Conservation (phyloP, 2,329 filamentous ascomycete genomes). For the Aureobasidium melanogenum region DNA sequence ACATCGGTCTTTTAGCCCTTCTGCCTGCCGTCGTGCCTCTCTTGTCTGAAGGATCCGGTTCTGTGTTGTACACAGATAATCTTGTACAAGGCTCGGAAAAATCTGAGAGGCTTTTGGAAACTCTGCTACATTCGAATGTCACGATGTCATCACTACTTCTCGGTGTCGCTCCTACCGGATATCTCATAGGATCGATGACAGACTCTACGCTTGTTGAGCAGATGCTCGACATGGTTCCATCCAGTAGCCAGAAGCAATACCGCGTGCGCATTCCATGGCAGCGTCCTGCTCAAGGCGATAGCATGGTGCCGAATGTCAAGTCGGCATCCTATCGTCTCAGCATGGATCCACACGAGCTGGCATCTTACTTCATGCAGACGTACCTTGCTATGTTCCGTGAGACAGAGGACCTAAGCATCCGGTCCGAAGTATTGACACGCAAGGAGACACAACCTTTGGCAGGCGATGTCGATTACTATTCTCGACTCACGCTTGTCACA, state of each 20-base stretch:
- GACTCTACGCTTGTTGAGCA: not conserved
- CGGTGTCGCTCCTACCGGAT: conserved; percentile 43
- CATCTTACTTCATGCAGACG: conserved; percentile 31
- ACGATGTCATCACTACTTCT: conserved; percentile 41
- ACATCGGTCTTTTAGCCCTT: conserved; percentile 37
- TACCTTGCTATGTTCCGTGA: conserved; percentile 39
- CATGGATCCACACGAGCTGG: conserved; percentile 33
- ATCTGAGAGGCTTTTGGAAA: conserved; percentile 23
- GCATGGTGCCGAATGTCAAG: not conserved
- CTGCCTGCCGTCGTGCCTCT: conserved; percentile 40
- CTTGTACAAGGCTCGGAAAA: conserved; percentile 28
- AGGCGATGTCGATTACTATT: conserved; percentile 17
- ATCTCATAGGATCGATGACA: conserved; percentile 16
- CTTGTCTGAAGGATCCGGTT: conserved; percentile 35
- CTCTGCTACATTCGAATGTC: conserved; percentile 40
- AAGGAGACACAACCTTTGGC: not conserved
- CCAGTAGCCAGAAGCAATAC: conserved; percentile 15
- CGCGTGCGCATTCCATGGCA: conserved; percentile 16
- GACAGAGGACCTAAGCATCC: conserved; percentile 26
- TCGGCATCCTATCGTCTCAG: conserved; percentile 15
- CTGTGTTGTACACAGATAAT: conserved; percentile 42
- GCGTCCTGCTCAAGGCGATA: not conserved
- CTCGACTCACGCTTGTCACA: conserved; percentile 20
- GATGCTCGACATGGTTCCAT: not conserved
- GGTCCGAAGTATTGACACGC: conserved; percentile 9